phyloP scores from a whole-genome alignment of 202 grass and related monocot species.

The Schoenoplectus triqueter region DNA sequence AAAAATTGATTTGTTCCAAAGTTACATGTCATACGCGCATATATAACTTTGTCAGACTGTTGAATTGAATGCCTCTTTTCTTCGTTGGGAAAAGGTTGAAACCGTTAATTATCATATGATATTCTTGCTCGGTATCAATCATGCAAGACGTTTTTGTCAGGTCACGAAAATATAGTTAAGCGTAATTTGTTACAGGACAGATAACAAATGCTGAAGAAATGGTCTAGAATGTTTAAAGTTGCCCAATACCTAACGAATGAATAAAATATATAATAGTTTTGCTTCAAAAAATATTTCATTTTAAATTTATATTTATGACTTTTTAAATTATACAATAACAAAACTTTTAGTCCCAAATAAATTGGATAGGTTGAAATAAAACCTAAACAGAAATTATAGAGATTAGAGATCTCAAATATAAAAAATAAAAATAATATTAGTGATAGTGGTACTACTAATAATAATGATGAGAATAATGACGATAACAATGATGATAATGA shows the following conservation, averaged over 20 bases:
- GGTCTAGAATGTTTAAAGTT: not conserved
- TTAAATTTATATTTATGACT: not conserved
- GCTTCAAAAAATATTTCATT: not conserved
- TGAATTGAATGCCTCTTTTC: constrained; percentile 33
- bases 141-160: not conserved
- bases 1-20: constrained; percentile 5
- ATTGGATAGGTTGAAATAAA: too few relatives aligned
- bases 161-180: constrained; percentile 28
- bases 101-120: constrained; percentile 32
- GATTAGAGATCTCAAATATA: too few relatives aligned
- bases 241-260: not conserved
- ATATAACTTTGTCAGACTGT: not conserved
- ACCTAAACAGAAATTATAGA: too few relatives aligned
- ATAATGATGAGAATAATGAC: too few relatives aligned
- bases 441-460: too few relatives aligned
- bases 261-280: not conserved
- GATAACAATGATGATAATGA: too few relatives aligned
- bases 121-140: constrained; percentile 27
- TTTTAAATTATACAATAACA: not conserved
- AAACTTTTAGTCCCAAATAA: not conserved
- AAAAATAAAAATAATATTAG: too few relatives aligned
- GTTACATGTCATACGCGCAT: not conserved
- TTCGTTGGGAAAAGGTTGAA: constrained; percentile 26
- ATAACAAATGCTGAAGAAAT: not conserved
- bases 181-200: not conserved